Percentiles rank a stretch among this genome's conserved stretches.
These are phyloP conservation scores for Alternaria ventricosa DNA, from an alignment of 2,329 filamentous ascomycete species.

Conservation along the genomic window DNA sequence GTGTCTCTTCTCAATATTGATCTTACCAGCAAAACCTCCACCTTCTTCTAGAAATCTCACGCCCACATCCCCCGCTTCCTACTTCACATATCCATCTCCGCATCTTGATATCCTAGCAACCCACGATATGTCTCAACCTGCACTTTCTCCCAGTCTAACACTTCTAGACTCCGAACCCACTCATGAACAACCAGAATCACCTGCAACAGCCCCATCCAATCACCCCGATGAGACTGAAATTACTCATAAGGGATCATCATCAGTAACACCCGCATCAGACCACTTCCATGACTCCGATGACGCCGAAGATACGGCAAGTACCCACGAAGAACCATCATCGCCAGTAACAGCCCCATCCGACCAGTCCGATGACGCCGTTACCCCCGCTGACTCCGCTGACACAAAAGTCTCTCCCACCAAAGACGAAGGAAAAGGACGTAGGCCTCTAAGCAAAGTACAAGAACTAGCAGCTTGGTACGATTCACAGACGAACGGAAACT, in stretches of 20 bases:
- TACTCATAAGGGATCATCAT: background rate
- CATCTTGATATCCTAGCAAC: background rate
- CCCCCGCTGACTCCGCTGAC: background rate
- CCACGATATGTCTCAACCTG: background rate
- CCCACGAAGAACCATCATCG: background rate
- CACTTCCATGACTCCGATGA: background rate
- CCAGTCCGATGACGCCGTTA: background rate
- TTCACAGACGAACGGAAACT: background rate
- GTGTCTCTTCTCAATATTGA: background rate
- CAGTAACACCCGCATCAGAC: background rate
- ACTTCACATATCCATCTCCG: background rate
- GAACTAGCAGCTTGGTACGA: background rate
- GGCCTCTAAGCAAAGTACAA: background rate
- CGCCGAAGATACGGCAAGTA: background rate
- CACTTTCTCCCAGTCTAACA: background rate
- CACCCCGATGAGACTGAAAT: background rate
- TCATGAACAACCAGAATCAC: background rate
- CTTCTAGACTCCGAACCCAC: fast-evolving
- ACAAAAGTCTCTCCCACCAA: background rate
- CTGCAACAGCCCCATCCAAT: background rate
- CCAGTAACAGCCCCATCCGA: background rate
- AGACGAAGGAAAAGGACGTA: background rate
- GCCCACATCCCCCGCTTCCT: background rate
- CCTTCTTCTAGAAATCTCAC: fast-evolving
- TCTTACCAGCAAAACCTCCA: background rate